Conservation (phyloP, 306 rosid genomes). For the Dalbergia cultrata region DNA sequence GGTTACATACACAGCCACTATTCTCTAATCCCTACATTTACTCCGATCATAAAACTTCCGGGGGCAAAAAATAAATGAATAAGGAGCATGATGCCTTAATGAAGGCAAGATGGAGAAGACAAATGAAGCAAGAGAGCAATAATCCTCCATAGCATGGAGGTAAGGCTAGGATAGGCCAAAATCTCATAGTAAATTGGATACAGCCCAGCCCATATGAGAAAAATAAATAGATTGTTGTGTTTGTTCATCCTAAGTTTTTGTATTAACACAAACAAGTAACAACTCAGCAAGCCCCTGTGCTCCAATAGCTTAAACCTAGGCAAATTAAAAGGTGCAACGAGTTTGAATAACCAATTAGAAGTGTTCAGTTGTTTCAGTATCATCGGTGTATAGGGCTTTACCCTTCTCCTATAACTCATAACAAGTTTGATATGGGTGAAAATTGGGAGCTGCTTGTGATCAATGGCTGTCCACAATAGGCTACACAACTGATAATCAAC, state of each 20-base stretch:
- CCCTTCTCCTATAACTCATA: background rate
- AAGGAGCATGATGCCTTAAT: conserved; percentile 16
- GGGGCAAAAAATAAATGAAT: conserved; percentile 8
- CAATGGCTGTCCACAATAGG: no score
- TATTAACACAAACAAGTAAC: background rate
- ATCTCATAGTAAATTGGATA: background rate
- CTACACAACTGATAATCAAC: no score
- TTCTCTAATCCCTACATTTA: conserved; percentile 7
- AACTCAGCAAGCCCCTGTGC: conserved; percentile 14
- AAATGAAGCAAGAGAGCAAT: background rate
- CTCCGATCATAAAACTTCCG: background rate
- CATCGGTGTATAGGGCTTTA: background rate
- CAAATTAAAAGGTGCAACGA: background rate
- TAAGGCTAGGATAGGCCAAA: conserved; percentile 6
- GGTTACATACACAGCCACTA: conserved; percentile 4
- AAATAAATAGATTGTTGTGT: background rate
- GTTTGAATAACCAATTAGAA: background rate
- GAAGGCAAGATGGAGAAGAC: conserved; percentile 17
- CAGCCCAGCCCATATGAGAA: background rate
- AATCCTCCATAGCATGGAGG: background rate
- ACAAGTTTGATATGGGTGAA: background rate
- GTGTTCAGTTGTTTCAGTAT: no score
- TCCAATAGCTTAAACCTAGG: background rate
- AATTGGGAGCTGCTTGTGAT: background rate
- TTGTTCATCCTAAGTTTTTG: background rate